Percentiles rank a stretch among this genome's conserved stretches.
Conservation (phyloP, 2,329 filamentous ascomycete genomes). For the Fusarium globosum region DNA sequence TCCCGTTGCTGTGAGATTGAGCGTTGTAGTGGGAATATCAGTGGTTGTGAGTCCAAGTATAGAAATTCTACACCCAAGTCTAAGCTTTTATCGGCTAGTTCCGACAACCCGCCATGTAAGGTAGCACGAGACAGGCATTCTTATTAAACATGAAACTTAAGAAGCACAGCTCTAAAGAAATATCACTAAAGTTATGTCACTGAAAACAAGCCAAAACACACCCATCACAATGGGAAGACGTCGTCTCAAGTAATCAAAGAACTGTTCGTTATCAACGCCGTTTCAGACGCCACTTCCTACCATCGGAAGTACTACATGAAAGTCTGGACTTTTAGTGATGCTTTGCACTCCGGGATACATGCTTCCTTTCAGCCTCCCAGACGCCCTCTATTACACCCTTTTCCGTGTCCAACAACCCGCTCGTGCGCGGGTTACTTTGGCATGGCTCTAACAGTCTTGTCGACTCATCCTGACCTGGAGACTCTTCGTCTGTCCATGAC, state of each 20-base stretch:
- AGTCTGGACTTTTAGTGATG: constrained; percentile 46
- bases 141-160: background rate
- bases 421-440: constrained; percentile 23
- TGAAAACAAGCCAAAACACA: background rate
- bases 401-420: constrained; percentile 42
- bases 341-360: constrained; percentile 37
- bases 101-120: background rate
- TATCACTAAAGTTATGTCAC: background rate
- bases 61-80: constrained; percentile 19
- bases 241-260: constrained; percentile 24
- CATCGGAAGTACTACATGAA: constrained; percentile 45
- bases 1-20: constrained; percentile 5
- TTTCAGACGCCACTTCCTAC: constrained; percentile 45
- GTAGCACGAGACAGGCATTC: background rate
- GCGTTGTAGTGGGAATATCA: background rate
- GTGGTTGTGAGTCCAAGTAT: constrained; percentile 17
- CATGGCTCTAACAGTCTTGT: constrained; percentile 32
- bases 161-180: background rate
- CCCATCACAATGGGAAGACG: background rate
- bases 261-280: constrained; percentile 45
- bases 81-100: constrained; percentile 43
- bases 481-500: constrained; percentile 29
- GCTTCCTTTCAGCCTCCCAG: constrained; percentile 37
- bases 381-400: constrained; percentile 44
- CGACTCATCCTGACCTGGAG: constrained; percentile 28